These are phyloP conservation scores for Xylogone sp. DNA, from an alignment of 2,329 filamentous ascomycete species.

Conservation along the genomic window DNA sequence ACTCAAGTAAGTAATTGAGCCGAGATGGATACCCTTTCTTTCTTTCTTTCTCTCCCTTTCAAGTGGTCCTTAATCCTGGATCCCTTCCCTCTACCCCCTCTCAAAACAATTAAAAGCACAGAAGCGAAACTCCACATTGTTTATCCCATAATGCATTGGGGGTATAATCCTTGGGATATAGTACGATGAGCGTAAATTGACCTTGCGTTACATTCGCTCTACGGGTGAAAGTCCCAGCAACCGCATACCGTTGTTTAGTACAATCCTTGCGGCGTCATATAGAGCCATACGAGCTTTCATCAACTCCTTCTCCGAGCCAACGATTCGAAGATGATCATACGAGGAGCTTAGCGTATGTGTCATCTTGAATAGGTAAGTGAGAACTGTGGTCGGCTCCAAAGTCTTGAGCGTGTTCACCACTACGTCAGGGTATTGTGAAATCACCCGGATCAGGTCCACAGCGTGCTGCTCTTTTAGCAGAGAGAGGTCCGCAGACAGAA, in stretches of 20 bases:
- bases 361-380: constrained; percentile 80
- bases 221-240: constrained; percentile 76
- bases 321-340: constrained; percentile 77
- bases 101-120: too few species aligned
- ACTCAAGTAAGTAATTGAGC: too few species aligned
- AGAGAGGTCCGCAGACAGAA: constrained; percentile 60
- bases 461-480: constrained; percentile 71
- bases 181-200: too few species aligned
- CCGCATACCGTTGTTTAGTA: constrained; percentile 79
- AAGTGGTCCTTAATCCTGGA: too few species aligned
- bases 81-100: too few species aligned
- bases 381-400: constrained; percentile 66
- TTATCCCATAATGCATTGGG: too few species aligned
- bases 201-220: constrained; percentile 40
- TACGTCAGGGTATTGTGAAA: constrained; percentile 84
- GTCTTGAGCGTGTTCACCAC: constrained; percentile 82
- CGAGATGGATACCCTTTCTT: too few species aligned
- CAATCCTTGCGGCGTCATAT: constrained; percentile 71
- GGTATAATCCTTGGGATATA: not conserved
- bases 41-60: too few species aligned
- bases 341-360: constrained; percentile 75
- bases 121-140: too few species aligned
- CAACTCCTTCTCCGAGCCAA: constrained; percentile 72
- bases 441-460: constrained; percentile 66
- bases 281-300: constrained; percentile 71